Evolutionary conservation across 192 early-diverging fungal genomes (phyloP), one percentile per base, ranked within the genome.

Genomic region (Backusella psychrophila): DNA sequence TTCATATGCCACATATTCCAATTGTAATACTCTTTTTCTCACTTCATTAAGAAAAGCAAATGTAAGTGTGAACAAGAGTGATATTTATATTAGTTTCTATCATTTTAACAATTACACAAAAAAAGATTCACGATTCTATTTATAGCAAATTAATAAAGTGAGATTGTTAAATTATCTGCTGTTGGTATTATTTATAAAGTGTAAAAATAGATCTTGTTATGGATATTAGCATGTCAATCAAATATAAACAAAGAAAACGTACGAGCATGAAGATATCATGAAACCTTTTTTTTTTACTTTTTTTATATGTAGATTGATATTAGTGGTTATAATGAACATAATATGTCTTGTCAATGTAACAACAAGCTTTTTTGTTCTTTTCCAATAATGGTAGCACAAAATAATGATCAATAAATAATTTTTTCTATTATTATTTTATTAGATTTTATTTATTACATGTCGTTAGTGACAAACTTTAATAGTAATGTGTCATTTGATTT

Each of bases 391-490:
- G 53, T 56, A 21, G n/a, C 53, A 56, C 53, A 56, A 56, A 56
- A 56, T 56, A 56, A 56, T 56, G 53, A 21, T 56, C 53, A 56
- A 56, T 56, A 56, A 56, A 56, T 56, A 56, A 56, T 21, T 56
- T 56, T 56, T 56, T 56, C 53, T 56, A 56, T 56, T 56, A 56
- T 23, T 56, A 56, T 56, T 56, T 56, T 56, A 56, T 21, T 56
- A 21, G 4, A 21, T 56, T 56, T 23, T 56, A 56, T 56, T 21
- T 56, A 21, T 21, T 59, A 23, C 23, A 59, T 59, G 23, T 63
- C 26, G 21, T 63, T 63, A 63, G 56, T 63, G 56, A 63, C 26
- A 63, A 63, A 23, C 26, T 63, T 63, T 49, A 49, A 49, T 49
- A 49, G 46, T 21, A 29, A 63, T 26, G 12, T 63, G 23, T 63